A percentile compares a stretch with the other conserved stretches of the same genome.
Evolutionary conservation across 202 grass and related monocot species (phyloP).

Genomic region (Carex arenaria): DNA sequence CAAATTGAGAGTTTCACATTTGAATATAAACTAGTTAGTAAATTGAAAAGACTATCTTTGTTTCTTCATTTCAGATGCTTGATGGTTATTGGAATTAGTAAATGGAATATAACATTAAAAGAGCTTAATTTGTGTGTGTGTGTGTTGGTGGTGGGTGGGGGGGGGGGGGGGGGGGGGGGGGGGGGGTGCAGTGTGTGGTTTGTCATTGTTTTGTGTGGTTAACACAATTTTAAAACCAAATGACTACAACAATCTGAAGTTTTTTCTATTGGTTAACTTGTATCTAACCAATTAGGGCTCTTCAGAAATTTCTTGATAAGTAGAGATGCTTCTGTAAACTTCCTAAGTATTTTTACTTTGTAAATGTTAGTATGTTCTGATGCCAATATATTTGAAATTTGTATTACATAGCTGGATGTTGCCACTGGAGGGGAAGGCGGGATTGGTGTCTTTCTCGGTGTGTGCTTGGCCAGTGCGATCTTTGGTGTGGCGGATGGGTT

Average conservation of each 20-base stretch:
- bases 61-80: not conserved
- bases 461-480: conserved; percentile 61
- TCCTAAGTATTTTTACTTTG: not conserved
- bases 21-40: not conserved
- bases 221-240: not conserved
- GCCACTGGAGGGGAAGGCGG: conserved; percentile 67
- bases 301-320: not conserved
- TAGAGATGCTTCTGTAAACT: not conserved
- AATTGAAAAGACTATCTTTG: not conserved
- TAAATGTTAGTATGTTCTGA: not conserved
- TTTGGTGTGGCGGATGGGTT: conserved; percentile 80
- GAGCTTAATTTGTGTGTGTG: not conserved
- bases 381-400: not conserved
- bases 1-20: not conserved
- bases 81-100: not conserved
- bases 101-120: not conserved
- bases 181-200: no score
- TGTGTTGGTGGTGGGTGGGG: no score
- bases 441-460: conserved; percentile 60
- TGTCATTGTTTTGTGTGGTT: not conserved
- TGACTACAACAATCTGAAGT: not conserved
- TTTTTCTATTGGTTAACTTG: not conserved
- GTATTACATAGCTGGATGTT: conserved; percentile 62
- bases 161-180: not conserved
- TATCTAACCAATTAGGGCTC: not conserved